These are phyloP conservation scores for Trichoderma sp. DNA, from an alignment of 2,329 filamentous ascomycete genomes.

Conservation along the genomic window DNA sequence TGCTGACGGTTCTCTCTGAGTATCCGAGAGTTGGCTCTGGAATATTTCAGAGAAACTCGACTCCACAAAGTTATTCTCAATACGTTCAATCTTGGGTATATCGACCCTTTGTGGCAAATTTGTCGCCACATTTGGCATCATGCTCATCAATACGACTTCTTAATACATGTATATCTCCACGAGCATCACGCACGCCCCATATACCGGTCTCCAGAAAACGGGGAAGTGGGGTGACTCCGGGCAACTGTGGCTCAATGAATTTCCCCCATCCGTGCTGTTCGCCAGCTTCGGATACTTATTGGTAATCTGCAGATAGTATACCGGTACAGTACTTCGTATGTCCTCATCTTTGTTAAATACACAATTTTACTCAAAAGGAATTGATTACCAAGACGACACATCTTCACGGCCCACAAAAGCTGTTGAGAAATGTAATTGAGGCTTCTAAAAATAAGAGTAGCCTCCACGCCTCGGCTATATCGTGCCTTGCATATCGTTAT, in stretches of 20 bases:
- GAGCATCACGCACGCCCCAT: neutral
- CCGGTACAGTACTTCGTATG: neutral
- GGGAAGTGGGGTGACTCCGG: conserved; percentile 6
- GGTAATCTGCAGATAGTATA: neutral
- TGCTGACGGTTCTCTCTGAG: neutral
- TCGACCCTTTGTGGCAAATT: neutral
- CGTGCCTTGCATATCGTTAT: neutral
- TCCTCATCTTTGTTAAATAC: neutral
- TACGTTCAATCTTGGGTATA: neutral
- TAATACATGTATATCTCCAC: neutral
- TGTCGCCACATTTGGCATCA: neutral
- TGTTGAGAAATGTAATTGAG: neutral
- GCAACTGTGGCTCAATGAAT: neutral
- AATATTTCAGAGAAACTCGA: neutral
- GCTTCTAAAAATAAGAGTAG: neutral
- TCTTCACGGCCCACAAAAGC: neutral
- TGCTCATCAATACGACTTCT: neutral
- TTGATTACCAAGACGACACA: neutral
- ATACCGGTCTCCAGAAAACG: neutral
- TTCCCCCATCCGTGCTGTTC: neutral
- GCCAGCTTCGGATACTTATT: neutral
- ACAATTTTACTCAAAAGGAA: neutral
- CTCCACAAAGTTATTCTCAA: neutral
- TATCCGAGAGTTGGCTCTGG: neutral
- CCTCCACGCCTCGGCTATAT: neutral